Evolutionary conservation across 1,139 yeast species (phyloP).

Genomic region (Groenewaldozyma sp.): DNA sequence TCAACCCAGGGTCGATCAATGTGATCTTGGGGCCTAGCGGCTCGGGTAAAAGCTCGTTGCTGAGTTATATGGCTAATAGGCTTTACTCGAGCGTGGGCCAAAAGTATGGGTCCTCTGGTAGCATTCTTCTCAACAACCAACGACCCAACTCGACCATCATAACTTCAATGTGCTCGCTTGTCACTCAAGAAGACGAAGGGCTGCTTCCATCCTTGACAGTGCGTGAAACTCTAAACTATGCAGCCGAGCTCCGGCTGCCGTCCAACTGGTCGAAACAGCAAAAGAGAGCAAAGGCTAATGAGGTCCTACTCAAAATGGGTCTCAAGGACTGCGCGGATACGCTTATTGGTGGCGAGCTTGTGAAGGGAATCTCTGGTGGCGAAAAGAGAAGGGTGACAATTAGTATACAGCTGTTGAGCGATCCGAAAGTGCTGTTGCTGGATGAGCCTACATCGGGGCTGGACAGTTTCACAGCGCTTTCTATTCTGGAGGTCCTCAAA

Average conservation of each 20-base stretch:
- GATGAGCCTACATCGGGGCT: conserved; percentile 91
- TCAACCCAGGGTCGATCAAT: conserved; percentile 57
- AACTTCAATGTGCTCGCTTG: conserved; percentile 55
- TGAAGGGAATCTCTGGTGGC: conserved; percentile 81
- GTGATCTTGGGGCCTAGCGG: conserved; percentile 90
- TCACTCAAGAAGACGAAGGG: conserved; percentile 71
- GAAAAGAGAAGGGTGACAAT: conserved; percentile 77
- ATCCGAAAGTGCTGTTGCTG: conserved; percentile 59
- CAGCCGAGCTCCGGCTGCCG: conserved; percentile 57
- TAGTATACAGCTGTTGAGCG: conserved; percentile 64
- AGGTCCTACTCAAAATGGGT: conserved; percentile 57
- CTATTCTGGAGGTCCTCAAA: conserved; percentile 54
- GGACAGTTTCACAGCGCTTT: conserved; percentile 69
- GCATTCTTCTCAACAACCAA: conserved; percentile 35
- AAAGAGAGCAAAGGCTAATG: conserved; percentile 37
- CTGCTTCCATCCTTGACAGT: conserved; percentile 65
- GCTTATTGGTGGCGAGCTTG: conserved; percentile 59
- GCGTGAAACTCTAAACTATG: conserved; percentile 61
- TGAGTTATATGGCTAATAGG: conserved; percentile 60
- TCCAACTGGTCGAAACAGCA: conserved; percentile 20
- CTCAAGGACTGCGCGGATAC: conserved; percentile 71
- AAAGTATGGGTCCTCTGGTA: conserved; percentile 34
- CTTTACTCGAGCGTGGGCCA: conserved; percentile 38
- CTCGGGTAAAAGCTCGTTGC: conserved; percentile 69
- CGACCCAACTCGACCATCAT: conserved; percentile 39